Conservation (phyloP, 2,329 filamentous ascomycete species). For the Fusarium sp. region DNA sequence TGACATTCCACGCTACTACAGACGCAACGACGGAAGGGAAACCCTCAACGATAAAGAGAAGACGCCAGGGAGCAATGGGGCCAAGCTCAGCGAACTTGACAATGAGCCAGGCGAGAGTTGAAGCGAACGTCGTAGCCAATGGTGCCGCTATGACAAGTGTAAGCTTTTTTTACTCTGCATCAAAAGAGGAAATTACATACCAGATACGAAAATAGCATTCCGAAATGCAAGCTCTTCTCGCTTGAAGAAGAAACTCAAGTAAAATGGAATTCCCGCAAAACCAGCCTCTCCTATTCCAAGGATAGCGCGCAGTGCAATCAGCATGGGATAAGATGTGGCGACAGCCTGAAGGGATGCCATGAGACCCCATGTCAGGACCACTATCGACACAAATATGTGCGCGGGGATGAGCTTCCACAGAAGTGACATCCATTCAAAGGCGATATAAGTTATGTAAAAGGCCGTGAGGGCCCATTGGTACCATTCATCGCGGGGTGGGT, state of each 20-base stretch:
- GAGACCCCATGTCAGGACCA: constrained; percentile 84
- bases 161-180: constrained; percentile 8
- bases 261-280: constrained; percentile 73
- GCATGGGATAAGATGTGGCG: constrained; percentile 71
- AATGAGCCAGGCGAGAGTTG: constrained; percentile 83
- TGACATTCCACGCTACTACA: constrained; percentile 77
- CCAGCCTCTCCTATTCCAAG: constrained; percentile 75
- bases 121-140: constrained; percentile 82
- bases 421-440: constrained; percentile 74
- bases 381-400: constrained; percentile 68
- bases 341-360: constrained; percentile 79
- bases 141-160: constrained; percentile 76
- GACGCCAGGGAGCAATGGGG: constrained; percentile 85
- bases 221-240: constrained; percentile 82
- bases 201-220: constrained; percentile 88
- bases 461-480: constrained; percentile 72
- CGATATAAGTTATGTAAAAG: constrained; percentile 74
- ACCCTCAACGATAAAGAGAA: constrained; percentile 86
- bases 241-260: constrained; percentile 74
- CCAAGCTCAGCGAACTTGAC: constrained; percentile 73
- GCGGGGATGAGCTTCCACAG: constrained; percentile 71
- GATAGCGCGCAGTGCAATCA: constrained; percentile 67
- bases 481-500: constrained; percentile 59
- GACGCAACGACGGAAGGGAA: constrained; percentile 84
- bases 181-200: constrained; percentile 49